These are phyloP conservation scores for Fagopyrum esculentum DNA, from an alignment of 148 eudicot species.

Conservation along the genomic window DNA sequence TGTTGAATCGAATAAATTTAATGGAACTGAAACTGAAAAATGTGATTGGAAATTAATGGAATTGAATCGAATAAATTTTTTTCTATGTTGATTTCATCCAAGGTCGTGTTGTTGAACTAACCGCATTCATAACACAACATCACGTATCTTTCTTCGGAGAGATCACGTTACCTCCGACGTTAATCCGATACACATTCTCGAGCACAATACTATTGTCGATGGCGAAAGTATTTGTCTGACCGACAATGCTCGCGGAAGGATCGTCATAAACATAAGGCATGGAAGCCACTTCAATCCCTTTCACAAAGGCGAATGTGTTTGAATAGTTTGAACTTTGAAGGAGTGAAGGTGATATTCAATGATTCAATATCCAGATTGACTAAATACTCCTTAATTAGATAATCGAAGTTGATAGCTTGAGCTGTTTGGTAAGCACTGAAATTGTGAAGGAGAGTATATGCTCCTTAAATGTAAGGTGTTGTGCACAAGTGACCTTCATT, in stretches of 20 bases:
- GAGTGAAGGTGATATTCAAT: constrained; percentile 13
- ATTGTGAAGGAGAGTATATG: constrained; percentile 8
- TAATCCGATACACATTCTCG: constrained; percentile 12
- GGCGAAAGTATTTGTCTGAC: background rate
- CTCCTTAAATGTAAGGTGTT: background rate
- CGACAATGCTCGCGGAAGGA: background rate
- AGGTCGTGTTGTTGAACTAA: too few species aligned
- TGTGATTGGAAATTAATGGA: too few species aligned
- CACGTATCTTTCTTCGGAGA: background rate
- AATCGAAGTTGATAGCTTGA: background rate
- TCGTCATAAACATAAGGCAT: constrained; percentile 11
- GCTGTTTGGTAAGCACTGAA: constrained; percentile 11
- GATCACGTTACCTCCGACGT: constrained; percentile 12
- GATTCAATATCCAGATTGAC: background rate
- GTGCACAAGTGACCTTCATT: too few species aligned
- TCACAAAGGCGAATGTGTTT: constrained; percentile 9
- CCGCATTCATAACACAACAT: too few species aligned
- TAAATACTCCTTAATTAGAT: background rate
- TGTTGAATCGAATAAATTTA: too few species aligned
- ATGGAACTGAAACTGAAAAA: too few species aligned
- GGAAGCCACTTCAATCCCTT: constrained; percentile 18
- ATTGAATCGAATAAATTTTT: too few species aligned
- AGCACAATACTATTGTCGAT: constrained; percentile 13
- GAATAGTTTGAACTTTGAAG: background rate
- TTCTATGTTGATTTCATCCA: too few species aligned